Evolutionary conservation across 106 monocot species (phyloP).

Genomic region (Hemerocallis citrina): DNA sequence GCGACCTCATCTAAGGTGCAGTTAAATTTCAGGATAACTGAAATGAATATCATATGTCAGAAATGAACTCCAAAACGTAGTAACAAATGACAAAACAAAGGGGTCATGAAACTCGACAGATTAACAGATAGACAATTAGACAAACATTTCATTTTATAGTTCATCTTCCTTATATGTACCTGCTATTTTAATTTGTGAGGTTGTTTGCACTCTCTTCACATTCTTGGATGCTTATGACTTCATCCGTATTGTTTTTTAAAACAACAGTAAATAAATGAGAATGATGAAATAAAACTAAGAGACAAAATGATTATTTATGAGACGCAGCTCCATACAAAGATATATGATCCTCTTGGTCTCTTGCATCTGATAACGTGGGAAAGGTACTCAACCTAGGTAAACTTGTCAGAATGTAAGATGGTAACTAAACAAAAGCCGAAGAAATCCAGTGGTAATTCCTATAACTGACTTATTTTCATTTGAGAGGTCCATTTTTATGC

Average conservation of each 20-base stretch:
- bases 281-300: not conserved
- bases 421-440: too few relatives aligned
- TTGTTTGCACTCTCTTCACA: too few relatives aligned
- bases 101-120: not conserved
- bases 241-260: too few relatives aligned
- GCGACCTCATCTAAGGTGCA: too few relatives aligned
- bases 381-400: too few relatives aligned
- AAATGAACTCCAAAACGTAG: not conserved
- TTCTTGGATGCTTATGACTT: too few relatives aligned
- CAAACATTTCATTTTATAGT: not conserved
- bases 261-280: not conserved
- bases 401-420: too few relatives aligned
- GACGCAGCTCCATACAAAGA: not conserved
- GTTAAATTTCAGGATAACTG: too few relatives aligned
- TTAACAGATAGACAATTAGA: not conserved
- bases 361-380: not conserved
- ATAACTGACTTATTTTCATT: not conserved
- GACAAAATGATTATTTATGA: not conserved
- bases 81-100: not conserved
- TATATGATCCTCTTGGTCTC: not conserved
- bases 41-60: not conserved
- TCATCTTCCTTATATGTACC: not conserved
- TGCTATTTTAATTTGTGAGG: not conserved
- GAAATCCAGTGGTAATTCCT: too few relatives aligned
- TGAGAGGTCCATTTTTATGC: not conserved